Evolutionary conservation across 768 basidiomycete genomes (phyloP), one percentile per base, ranked within the genome.

Genomic region (Boletus huronensis): DNA sequence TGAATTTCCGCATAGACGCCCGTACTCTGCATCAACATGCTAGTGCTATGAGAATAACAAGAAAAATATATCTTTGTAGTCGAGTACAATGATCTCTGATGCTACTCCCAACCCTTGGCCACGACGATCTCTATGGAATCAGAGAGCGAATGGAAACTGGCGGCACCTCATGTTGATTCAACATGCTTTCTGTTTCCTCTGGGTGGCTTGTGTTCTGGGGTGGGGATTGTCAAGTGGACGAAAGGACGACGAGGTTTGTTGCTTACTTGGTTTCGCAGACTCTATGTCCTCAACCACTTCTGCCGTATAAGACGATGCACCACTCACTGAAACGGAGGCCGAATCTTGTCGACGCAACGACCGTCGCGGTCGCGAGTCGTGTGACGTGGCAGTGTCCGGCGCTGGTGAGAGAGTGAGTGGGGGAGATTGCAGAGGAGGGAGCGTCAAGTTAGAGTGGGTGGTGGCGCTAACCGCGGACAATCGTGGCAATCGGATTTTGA

Each of bases 401-500:
- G 35, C 66, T 26, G 70, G 62, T 0, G 68, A 65, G 19, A 55
- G 55, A 17, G 55, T 45, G 8, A 41, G 53, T 9, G 57, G 59
- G 5, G 66, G 60, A 28, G 68, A 69, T 34, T 67, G 68, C 25
- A 57, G 40, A 23, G 56, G 29, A 42, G 66, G 58, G 5, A 47
- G 31, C n/a, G 46, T 54, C 55, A 50, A 32, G 55, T 46, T 67
- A 16, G 69, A 55, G 11, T 70, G 66, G 36, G 60, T 50, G 28
- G 65, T 58, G 11, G 61, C 40, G 29, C 59, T 72, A 26, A 72
- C 69, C 26, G 69, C 63, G 23, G 67, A 63, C 38, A 70, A 47
- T 46, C 69, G 67, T 35, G 70, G 70, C 48, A 71, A 46, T 55
- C 70, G 67, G 28, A 71, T 71, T 60, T 71, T 71, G 26, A 71